Evolutionary conservation across 1,139 yeast genomes (phyloP).

Genomic region (Saccharomyces hybrid): DNA sequence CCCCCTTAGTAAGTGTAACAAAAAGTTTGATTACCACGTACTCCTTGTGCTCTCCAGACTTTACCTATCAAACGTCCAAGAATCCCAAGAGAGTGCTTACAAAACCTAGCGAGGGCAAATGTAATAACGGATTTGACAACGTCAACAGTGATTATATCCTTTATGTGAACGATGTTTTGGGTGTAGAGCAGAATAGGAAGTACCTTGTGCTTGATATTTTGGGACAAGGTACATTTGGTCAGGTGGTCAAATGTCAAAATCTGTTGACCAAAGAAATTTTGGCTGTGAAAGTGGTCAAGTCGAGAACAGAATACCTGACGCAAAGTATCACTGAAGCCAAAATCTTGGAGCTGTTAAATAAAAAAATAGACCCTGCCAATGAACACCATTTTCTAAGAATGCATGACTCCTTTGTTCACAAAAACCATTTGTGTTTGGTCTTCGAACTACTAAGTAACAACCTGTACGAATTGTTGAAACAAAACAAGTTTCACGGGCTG

Average conservation of each 20-base stretch:
- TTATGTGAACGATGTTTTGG: constrained; percentile 88
- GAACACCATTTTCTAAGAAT: constrained; percentile 69
- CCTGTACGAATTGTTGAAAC: constrained; percentile 81
- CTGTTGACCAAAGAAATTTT: constrained; percentile 79
- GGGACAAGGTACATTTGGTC: constrained; percentile 98
- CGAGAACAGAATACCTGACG: constrained; percentile 83
- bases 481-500: constrained; percentile 88
- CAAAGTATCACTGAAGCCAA: constrained; percentile 90
- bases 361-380: constrained; percentile 58
- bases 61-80: constrained; percentile 73
- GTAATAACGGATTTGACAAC: constrained; percentile 81
- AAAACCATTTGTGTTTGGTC: constrained; percentile 85
- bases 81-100: constrained; percentile 90
- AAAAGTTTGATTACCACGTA: constrained; percentile 72
- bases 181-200: constrained; percentile 78
- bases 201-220: constrained; percentile 82
- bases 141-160: constrained; percentile 83
- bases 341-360: constrained; percentile 71
- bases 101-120: constrained; percentile 79
- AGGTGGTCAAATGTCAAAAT: constrained; percentile 95
- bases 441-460: constrained; percentile 85
- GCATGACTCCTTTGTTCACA: constrained; percentile 85
- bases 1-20: constrained; percentile 80
- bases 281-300: constrained; percentile 91
- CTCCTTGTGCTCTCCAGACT: constrained; percentile 78